A percentile compares a stretch with the other conserved stretches of the same genome.
These are phyloP conservation scores for Salvia sclarea DNA, from an alignment of 305 asterid genomes.

Conservation along the genomic window DNA sequence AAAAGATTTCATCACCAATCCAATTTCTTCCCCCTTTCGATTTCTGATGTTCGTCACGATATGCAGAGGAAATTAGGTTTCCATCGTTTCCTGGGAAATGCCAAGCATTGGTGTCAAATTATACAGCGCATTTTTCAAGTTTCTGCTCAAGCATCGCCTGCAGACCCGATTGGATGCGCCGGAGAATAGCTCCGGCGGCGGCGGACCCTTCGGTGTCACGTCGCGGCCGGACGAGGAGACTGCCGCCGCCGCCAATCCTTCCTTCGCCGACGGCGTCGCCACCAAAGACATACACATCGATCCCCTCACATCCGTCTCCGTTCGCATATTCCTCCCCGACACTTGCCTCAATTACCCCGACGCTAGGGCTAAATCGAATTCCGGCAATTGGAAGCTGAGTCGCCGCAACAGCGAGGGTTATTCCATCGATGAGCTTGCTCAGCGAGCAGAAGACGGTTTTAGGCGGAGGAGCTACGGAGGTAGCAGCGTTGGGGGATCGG, in stretches of 20 bases:
- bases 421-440: conserved; percentile 17
- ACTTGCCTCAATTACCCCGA: conserved; percentile 56
- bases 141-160: conserved; percentile 77
- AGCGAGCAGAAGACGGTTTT: conserved; percentile 31
- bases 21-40: no score
- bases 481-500: conserved; percentile 41
- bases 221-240: conserved; percentile 83
- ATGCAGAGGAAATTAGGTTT: conserved; percentile 20
- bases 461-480: conserved; percentile 65
- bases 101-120: conserved; percentile 91
- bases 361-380: conserved; percentile 42
- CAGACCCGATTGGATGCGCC: conserved; percentile 72
- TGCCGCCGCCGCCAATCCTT: conserved; percentile 63
- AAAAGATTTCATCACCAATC: no score
- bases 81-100: conserved; percentile 53
- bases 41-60: conserved; percentile 13
- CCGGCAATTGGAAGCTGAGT: conserved; percentile 32
- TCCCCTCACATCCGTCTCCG: conserved; percentile 60
- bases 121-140: conserved; percentile 86
- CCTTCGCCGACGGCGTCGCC: conserved; percentile 82
- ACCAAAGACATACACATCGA: conserved; percentile 84
- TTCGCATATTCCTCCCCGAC: conserved; percentile 83
- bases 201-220: conserved; percentile 69
- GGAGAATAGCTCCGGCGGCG: conserved; percentile 36
- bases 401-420: conserved; percentile 68